These are phyloP conservation scores for Paracorniculantispora psalliotae DNA, from an alignment of 2,329 filamentous ascomycete genomes.

Conservation along the genomic window DNA sequence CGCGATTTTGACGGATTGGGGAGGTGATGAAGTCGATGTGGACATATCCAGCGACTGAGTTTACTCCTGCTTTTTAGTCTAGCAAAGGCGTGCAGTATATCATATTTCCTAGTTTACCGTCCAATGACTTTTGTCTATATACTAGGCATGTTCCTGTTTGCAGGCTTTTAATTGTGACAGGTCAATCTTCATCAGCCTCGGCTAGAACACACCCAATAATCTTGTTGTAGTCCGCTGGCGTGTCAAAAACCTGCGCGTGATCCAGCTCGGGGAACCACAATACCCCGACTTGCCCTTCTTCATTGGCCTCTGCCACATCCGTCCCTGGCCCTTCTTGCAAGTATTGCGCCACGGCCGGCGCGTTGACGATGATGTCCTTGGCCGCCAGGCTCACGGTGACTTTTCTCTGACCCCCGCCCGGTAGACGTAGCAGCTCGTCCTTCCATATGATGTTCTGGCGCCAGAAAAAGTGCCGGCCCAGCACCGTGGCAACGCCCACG, in stretches of 20 bases:
- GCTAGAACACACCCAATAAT: conserved; percentile 26
- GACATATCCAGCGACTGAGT: conserved; percentile 3
- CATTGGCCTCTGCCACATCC: conserved; percentile 17
- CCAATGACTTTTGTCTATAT: neutral
- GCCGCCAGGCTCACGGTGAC: conserved; percentile 56
- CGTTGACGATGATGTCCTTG: conserved; percentile 61
- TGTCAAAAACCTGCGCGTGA: conserved; percentile 59
- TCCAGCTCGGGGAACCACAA: conserved; percentile 58
- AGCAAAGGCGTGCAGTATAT: conserved; percentile 2
- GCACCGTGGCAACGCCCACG: conserved; percentile 58
- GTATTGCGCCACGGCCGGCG: conserved; percentile 52
- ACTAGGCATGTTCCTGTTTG: neutral
- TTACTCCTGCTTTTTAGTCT: neutral
- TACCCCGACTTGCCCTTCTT: conserved; percentile 44
- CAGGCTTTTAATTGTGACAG: conserved; percentile 1
- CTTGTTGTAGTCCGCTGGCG: conserved; percentile 22
- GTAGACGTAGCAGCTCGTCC: conserved; percentile 47
- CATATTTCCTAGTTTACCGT: no score
- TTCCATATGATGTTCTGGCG: conserved; percentile 65
- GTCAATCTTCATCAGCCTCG: conserved; percentile 1
- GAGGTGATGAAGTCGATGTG: conserved; percentile 36
- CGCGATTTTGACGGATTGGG: conserved; percentile 60
- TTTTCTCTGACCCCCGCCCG: conserved; percentile 23
- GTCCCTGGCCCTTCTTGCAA: conserved; percentile 28
- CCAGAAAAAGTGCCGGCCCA: conserved; percentile 68